Percentiles rank a stretch among this genome's conserved stretches.
These are phyloP conservation scores for Xylaria intraflava DNA, from an alignment of 495 filamentous ascomycete genomes.

Conservation along the genomic window DNA sequence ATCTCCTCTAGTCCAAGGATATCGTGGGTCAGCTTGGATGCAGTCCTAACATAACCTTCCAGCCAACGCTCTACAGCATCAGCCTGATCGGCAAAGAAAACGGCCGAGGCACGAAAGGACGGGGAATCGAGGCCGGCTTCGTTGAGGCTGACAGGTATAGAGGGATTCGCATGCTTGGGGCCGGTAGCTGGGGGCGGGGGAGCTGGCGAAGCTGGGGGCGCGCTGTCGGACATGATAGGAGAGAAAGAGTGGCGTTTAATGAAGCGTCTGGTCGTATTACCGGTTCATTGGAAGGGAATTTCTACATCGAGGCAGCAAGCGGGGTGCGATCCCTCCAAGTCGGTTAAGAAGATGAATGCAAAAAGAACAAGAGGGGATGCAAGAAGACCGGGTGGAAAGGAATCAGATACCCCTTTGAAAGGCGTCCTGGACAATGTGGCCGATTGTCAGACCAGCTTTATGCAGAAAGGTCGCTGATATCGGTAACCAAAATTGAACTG, in stretches of 20 bases:
- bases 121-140: slow-evolving; percentile 95
- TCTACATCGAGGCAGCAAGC: background rate
- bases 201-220: slow-evolving; percentile 11
- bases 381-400: background rate
- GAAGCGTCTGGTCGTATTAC: background rate
- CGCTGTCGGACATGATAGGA: slow-evolving; percentile 13
- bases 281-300: slow-evolving; percentile 1
- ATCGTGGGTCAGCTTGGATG: slow-evolving; percentile 71
- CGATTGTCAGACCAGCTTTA: too few species aligned
- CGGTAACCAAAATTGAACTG: too few species aligned
- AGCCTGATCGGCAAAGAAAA: slow-evolving; percentile 88
- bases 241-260: background rate
- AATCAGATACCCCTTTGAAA: background rate
- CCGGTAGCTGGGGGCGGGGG: slow-evolving; percentile 8
- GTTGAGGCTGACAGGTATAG: slow-evolving; percentile 76
- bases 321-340: slow-evolving; percentile 9
- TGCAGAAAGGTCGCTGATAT: too few species aligned
- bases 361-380: background rate
- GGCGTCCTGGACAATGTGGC: background rate
- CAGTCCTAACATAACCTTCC: slow-evolving; percentile 72
- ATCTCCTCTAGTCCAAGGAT: slow-evolving; percentile 59
- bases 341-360: background rate
- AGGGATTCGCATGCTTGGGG: slow-evolving; percentile 29
- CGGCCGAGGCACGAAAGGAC: slow-evolving; percentile 81
- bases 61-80: slow-evolving; percentile 92